Evolutionary conservation across 768 basidiomycete species (phyloP), one percentile per base, ranked within the genome.

Genomic region (Termitomyces bulborhizus): DNA sequence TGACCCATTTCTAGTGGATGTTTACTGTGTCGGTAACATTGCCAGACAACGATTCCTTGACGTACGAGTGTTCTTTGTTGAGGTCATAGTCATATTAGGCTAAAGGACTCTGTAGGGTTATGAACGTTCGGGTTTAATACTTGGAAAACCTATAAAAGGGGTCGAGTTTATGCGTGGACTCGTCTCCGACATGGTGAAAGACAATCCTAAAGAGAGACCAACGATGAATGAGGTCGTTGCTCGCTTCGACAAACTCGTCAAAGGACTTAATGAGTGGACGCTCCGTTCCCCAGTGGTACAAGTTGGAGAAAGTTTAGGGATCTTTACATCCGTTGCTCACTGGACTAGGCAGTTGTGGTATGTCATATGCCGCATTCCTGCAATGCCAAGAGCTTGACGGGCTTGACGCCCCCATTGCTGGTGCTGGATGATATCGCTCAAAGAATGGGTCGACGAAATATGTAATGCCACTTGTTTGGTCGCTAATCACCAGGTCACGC

Each of bases 151-250:
- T 13, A 54, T 46, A 15, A 5, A 51, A 57, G 70, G 67, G 0
- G 63, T 73, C 18, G 66, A 63, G 6, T 73, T 73, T 42, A 58
- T 73, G 36, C 46, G 57, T 43, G 60, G 64, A 1, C 59, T 74
- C 12, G 60, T 72, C 2, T 44, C 49, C 0, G 70, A 73, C 21
- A 76, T 76, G 74, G 63, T 67, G 0, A 65, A 72, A 53, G 53
- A 59, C 0, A 66, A 74, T 44, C 71, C 73, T 0, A 43, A 55
- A 5, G 66, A 67, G 45, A 69, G 74, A 15, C 74, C 74, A 1
- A 67, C 63, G 1, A 74, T 74, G 59, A 64, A 68, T 18, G 65
- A 73, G 47, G 73, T 72, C 3, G 65, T 73, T n/a, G 39, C 57
- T 15, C 65, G 64, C 5, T 73, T 74, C 46, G 62, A 67, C 7